Percentiles rank a stretch among this genome's conserved stretches.
These are phyloP conservation scores for Flaveria ramosissima DNA, from an alignment of 129 eudicot species.

Conservation along the genomic window DNA sequence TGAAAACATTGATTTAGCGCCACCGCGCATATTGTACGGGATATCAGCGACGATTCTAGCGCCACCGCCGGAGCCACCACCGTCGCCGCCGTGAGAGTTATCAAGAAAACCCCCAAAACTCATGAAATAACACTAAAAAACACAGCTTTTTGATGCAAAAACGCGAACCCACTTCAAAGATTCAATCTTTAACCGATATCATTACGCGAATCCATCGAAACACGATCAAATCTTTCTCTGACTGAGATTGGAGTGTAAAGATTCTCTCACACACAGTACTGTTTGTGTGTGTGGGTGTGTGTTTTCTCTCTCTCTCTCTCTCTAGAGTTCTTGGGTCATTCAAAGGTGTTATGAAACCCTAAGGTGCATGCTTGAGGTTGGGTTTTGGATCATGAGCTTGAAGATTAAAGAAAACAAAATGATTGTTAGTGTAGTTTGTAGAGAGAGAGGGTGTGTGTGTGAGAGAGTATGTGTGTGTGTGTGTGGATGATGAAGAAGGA, in stretches of 20 bases:
- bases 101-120: slow-evolving; percentile 97
- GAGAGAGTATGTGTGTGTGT: not conserved
- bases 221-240: not conserved
- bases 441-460: not conserved
- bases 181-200: slow-evolving; percentile 25
- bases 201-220: not conserved
- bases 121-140: slow-evolving; percentile 51
- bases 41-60: slow-evolving; percentile 64
- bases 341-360: slow-evolving; percentile 43
- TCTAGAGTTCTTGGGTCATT: not conserved
- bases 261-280: not conserved
- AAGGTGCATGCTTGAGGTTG: slow-evolving; percentile 67
- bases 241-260: too few relatives aligned
- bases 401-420: slow-evolving; percentile 33
- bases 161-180: slow-evolving; percentile 27
- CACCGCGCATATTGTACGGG: slow-evolving; percentile 56
- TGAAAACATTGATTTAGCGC: slow-evolving; percentile 71
- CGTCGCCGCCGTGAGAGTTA: slow-evolving; percentile 61
- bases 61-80: slow-evolving; percentile 48
- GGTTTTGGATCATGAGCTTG: slow-evolving; percentile 49
- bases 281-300: not conserved
- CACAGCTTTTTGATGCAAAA: not conserved
- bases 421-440: slow-evolving; percentile 21
- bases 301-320: not conserved
- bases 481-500: slow-evolving; percentile 32